Base-by-base conservation (phyloP, 306 rosid species). In the Trifolium repens region DNA sequence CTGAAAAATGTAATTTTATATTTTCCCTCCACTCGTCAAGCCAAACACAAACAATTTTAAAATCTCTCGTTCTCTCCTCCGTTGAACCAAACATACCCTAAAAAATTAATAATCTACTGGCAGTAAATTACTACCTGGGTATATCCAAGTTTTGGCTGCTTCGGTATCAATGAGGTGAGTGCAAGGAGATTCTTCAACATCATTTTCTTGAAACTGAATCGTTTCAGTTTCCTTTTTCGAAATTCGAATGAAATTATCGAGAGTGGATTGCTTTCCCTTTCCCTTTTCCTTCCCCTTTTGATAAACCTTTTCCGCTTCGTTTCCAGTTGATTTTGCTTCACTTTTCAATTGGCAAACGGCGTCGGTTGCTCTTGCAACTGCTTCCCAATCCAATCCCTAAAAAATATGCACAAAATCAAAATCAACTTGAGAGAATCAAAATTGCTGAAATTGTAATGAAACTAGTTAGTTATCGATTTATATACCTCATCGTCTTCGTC, bases 321-420 rank as follows among this genome's bases (percentile, higher is more conserved):
- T 61, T 34, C 12, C 74, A 42, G 53, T 62, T 17, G 24, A 9
- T 12, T 68, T 26, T 24, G 40, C 72, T 8, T 34, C 55, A 65
- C 46, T 55, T 24, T 58, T 32, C 69, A 67, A 67, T 72, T 76
- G 84, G 64, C 82, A 86, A 74, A 82, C 93, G 1, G 65, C 88
- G 16, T 90, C 96, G 53, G 86, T 82, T 80, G 83, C 94, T 81
- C 69, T 82, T 1, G 81, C 96, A 70, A 94, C 94, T 60, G 94
- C 96, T 75, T 86, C 97, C 98, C 98, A 94, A 67, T 94, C 97
- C 66, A 91, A 91, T 1, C 82, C 93, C 90, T 94, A 67, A 55
- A 67, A 55, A 42, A 14, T 12, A 15, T 0, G 22, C 39, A 6
- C 10, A 54, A 37, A 39, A 34, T 9, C 4, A 58, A 67, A 40